Evolutionary conservation across 768 basidiomycete species (phyloP), one percentile per base, ranked within the genome.

Genomic region (Hortiboletus campestris): DNA sequence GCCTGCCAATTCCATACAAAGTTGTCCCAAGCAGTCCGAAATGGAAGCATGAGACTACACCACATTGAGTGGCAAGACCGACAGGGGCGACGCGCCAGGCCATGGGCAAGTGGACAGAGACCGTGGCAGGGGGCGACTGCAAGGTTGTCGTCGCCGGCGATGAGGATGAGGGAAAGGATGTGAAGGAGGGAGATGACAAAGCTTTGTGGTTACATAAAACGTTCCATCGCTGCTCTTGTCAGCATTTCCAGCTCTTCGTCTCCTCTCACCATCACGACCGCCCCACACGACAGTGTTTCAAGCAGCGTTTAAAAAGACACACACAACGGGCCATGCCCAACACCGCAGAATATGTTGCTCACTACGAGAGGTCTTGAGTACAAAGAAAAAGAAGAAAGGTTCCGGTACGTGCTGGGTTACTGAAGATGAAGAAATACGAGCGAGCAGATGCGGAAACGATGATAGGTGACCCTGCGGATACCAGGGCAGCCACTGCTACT

Each of bases 161-260:
- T 14, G 34, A 39, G n/a, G 38, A 39, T 29, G 29, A 32, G 29
- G 45, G 16, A 7, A 14, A 28, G 6, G 44, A 31, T 19, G 38
- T 22, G 32, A 14, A 42, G 28, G 40, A 22, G 35, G 51, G 54
- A 54, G 69, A 70, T 70, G 69, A 70, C 69, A 70, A 70, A 70
- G 69, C 69, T 57, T 60, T 40, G 53, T 67, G 69, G 69, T 70
- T 70, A 70, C 69, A 70, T 70, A 70, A 70, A 70, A 65, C 49
- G 70, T 63, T 59, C 61, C 51, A 59, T 58, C 53, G 46, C 43
- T 61, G 65, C 65, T 59, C 61, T 72, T 72, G 69, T 70, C 69
- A 70, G 70, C 70, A 70, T 48, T 66, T 66, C 64, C 62, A 57
- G 56, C 47, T 61, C 62, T 69, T 67, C 58, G 55, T 71, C 69